phyloP scores from a whole-genome alignment of 768 basidiomycete genomes.

The Boletus huronensis region DNA sequence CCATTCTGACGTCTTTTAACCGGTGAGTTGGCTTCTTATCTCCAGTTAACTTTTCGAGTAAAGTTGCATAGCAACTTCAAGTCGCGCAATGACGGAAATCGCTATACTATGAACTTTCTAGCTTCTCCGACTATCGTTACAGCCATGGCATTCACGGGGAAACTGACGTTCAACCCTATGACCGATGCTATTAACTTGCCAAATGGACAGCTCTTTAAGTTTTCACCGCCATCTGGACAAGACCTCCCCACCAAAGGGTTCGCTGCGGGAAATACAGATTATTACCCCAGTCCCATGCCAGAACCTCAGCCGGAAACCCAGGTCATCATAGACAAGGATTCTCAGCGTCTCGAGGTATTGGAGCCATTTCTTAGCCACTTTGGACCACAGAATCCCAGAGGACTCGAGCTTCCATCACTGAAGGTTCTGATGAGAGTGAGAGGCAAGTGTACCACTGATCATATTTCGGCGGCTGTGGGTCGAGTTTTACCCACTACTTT shows the following conservation, averaged over 20 bases:
- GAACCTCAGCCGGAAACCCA: conserved; percentile 71
- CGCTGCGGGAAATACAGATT: conserved; percentile 64
- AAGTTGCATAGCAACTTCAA: conserved; percentile 62
- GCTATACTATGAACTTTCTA: conserved; percentile 94
- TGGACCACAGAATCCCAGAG: conserved; percentile 42
- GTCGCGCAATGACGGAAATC: conserved; percentile 95
- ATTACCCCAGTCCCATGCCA: conserved; percentile 75
- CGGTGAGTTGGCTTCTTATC: conserved; percentile 45
- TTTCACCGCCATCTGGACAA: conserved; percentile 78
- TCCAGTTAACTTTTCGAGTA: neutral
- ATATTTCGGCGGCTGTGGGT: conserved; percentile 91
- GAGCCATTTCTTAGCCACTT: conserved; percentile 85
- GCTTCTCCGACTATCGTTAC: conserved; percentile 97
- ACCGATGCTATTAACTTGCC: conserved; percentile 67
- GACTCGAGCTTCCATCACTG: conserved; percentile 74
- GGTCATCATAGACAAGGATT: conserved; percentile 72
- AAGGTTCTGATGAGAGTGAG: conserved; percentile 86
- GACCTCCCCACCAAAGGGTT: conserved; percentile 85
- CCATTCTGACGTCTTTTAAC: conserved; percentile 97
- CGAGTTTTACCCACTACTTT: neutral
- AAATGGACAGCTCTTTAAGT: conserved; percentile 78
- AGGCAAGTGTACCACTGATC: conserved; percentile 99
- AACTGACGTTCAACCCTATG: conserved; percentile 89
- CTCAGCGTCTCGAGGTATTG: conserved; percentile 82
- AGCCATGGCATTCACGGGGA: conserved; percentile 95